Conservation (phyloP, 768 basidiomycete species). For the Suillus plorans region DNA sequence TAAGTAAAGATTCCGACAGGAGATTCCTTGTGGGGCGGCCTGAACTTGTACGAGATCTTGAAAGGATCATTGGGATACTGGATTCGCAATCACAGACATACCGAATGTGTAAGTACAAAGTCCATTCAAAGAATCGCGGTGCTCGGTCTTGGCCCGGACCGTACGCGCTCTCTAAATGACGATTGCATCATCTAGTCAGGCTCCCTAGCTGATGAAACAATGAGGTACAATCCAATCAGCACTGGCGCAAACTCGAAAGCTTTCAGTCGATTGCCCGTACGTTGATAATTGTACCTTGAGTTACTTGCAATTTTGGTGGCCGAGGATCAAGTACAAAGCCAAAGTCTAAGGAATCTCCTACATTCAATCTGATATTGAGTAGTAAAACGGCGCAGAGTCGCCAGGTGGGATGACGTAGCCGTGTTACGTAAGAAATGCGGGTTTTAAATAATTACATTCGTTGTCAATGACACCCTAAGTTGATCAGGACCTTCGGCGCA, state of each 20-base stretch:
- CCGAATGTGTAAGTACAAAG: background rate
- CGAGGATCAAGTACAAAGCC: background rate
- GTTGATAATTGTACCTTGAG: background rate
- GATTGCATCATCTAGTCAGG: background rate
- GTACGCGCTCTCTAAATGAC: background rate
- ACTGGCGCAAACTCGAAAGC: background rate
- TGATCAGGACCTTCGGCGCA: no score
- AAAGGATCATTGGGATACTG: background rate
- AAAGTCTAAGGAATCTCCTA: background rate
- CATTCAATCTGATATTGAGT: background rate
- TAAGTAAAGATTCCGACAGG: background rate
- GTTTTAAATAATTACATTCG: no score
- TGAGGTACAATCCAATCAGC: background rate
- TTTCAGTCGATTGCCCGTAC: background rate
- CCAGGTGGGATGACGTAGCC: background rate
- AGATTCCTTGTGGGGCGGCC: background rate
- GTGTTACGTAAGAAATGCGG: background rate
- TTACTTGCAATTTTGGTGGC: background rate
- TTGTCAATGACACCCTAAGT: no score
- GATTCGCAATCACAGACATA: background rate
- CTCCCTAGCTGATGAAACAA: background rate
- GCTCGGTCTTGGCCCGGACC: background rate
- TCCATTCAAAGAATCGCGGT: background rate
- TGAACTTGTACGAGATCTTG: background rate
- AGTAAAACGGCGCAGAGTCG: background rate